Conservation (phyloP, 257 asterid genomes). For the Nicotiana benthamiana region DNA sequence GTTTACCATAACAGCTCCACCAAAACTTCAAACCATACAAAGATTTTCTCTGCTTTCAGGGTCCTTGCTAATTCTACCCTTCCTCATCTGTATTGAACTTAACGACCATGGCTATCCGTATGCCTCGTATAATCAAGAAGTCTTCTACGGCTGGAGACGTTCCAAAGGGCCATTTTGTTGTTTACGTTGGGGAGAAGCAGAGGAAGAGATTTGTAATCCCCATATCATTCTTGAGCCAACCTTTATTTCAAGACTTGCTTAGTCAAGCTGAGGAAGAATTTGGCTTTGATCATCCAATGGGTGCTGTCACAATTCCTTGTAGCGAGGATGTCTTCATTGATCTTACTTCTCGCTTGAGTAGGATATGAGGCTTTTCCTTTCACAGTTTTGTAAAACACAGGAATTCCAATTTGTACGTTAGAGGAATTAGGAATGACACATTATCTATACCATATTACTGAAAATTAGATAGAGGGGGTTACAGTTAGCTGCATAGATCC, state of each 20-base stretch:
- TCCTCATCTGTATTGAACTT: too few species aligned
- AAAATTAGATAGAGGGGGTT: not conserved
- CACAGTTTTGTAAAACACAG: too few species aligned
- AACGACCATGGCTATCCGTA: not conserved
- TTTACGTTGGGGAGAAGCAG: not conserved
- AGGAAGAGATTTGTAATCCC: conserved; percentile 25
- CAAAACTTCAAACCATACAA: too few species aligned
- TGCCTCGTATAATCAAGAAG: not conserved
- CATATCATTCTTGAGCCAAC: not conserved
- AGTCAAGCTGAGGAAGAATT: not conserved
- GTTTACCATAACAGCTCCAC: not conserved
- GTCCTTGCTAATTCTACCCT: too few species aligned
- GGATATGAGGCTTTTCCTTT: not conserved
- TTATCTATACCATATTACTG: too few species aligned
- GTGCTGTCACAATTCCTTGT: not conserved
- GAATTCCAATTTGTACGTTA: too few species aligned
- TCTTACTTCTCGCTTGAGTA: conserved; percentile 12
- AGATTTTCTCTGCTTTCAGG: too few species aligned
- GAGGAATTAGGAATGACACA: too few species aligned
- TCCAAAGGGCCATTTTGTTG: not conserved
- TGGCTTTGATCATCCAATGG: not conserved
- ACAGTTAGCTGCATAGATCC: not conserved
- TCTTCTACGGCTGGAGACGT: not conserved
- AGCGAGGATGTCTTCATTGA: not conserved
- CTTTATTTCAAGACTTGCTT: not conserved